Evolutionary conservation across 306 rosid genomes (phyloP), one percentile per base, ranked within the genome.

Genomic region (Cercis canadensis): DNA sequence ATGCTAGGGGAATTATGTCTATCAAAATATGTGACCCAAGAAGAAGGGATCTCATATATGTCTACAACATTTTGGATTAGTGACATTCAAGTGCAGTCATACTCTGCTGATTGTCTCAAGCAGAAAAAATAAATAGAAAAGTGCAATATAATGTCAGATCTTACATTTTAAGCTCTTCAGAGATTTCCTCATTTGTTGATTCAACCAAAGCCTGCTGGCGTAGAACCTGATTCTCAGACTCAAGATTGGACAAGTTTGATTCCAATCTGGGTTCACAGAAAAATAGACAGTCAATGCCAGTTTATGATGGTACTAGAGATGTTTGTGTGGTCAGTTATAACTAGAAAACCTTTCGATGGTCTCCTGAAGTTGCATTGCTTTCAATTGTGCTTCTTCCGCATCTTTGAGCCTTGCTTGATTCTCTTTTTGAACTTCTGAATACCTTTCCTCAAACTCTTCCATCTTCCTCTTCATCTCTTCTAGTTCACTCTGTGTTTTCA

Each of bases 141-240:
- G 49, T 33, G 29, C 33, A 45, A 53, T 69, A 12, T 70, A 36
- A 5, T 39, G 24, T 65, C 49, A 36, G 11, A 34, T 62, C 90
- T 80, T 79, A 92, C 96, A 44, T 72, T 82, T 62, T 84, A 41
- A 87, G 62, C 75, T 89, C 97, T 79, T 92, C 93, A 11, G 87
- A 84, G 56, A 87, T 83, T 55, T 88, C 96, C 68, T 84, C 96
- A 29, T 87, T 89, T 63, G 78, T 74, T 3, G 96, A 81, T 73
- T 90, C 87, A 60, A 85, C 90, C 86, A 92, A 79, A 80, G 94
- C 88, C 72, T 85, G 86, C 59, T 87, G 96, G 70, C 97, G 91
- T 15, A 92, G 93, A 72, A 89, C 93, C 78, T 92, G 91, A 78
- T 89, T 92, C 85, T 89, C 96, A 0, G 97, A 87, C 80, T 89